Percentiles rank a stretch among this genome's conserved stretches.
Evolutionary conservation across 2,329 filamentous ascomycete species (phyloP).

Genomic region (Penicillium occitanis): DNA sequence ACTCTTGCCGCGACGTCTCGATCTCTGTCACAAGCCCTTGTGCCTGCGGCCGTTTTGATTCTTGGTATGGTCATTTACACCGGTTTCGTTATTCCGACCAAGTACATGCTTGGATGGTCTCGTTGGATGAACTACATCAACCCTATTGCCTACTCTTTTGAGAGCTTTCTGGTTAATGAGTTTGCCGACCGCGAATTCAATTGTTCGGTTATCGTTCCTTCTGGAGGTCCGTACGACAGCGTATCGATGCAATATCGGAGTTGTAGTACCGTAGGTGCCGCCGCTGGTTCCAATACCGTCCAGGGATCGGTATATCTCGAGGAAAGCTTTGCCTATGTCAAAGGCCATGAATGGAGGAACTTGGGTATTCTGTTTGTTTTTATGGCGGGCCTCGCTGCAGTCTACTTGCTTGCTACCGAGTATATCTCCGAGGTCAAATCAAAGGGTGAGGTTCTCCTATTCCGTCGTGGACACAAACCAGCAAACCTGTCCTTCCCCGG

Average conservation of each 20-base stretch:
- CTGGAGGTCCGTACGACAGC: slow-evolving; percentile 39
- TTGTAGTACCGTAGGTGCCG: slow-evolving; percentile 61
- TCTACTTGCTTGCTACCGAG: slow-evolving; percentile 66
- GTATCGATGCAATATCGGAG: slow-evolving; percentile 44
- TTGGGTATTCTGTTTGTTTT: slow-evolving; percentile 68
- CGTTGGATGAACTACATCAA: slow-evolving; percentile 82
- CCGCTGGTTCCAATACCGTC: slow-evolving; percentile 54
- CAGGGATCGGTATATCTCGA: slow-evolving; percentile 60
- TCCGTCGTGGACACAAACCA: slow-evolving; percentile 65
- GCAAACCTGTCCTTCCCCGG: slow-evolving; percentile 11
- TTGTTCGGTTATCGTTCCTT: slow-evolving; percentile 46
- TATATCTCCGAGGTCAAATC: slow-evolving; percentile 64
- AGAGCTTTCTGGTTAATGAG: slow-evolving; percentile 79
- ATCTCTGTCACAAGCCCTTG: slow-evolving; percentile 60
- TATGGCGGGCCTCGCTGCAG: slow-evolving; percentile 59
- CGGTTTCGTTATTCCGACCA: slow-evolving; percentile 46
- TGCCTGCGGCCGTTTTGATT: slow-evolving; percentile 55
- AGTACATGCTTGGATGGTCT: slow-evolving; percentile 74
- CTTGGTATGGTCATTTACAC: slow-evolving; percentile 50
- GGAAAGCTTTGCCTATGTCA: slow-evolving; percentile 57
- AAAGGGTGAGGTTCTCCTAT: slow-evolving; percentile 74
- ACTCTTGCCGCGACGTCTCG: slow-evolving; percentile 75
- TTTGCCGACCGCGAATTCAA: slow-evolving; percentile 65
- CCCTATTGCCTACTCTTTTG: slow-evolving; percentile 77
- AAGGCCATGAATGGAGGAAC: slow-evolving; percentile 65